These are phyloP conservation scores for Yamadazyma phyllophila DNA, from an alignment of 805 yeast species.

Conservation along the genomic window DNA sequence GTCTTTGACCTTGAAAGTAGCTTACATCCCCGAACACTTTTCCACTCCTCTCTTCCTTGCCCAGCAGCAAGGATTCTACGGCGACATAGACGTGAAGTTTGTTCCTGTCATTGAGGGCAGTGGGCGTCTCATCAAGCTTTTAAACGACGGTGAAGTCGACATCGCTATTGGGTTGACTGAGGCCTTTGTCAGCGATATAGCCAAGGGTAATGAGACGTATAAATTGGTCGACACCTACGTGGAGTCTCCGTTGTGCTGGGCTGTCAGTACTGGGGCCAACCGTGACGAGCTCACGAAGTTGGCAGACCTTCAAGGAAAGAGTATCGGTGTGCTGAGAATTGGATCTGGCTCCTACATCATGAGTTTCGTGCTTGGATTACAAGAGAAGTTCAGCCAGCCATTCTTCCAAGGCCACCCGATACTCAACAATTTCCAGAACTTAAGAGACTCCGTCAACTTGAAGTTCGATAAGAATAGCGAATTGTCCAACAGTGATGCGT, in stretches of 20 bases:
- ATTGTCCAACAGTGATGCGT: constrained; percentile 63
- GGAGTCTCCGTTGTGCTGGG: constrained; percentile 85
- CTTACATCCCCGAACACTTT: constrained; percentile 90
- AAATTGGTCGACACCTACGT: constrained; percentile 81
- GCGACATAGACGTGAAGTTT: constrained; percentile 53
- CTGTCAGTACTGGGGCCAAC: constrained; percentile 71
- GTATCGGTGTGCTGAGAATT: constrained; percentile 78
- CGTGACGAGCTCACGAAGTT: constrained; percentile 54
- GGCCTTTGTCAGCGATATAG: constrained; percentile 81
- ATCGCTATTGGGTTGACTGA: constrained; percentile 88
- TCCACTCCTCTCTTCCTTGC: constrained; percentile 85
- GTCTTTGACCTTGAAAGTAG: constrained; percentile 48
- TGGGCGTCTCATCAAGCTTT: constrained; percentile 77
- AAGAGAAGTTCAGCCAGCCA: constrained; percentile 51
- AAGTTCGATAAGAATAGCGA: constrained; percentile 29
- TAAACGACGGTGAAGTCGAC: constrained; percentile 63
- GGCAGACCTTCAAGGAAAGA: constrained; percentile 55
- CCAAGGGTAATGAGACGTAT: constrained; percentile 64
- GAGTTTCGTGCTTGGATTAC: constrained; percentile 78
- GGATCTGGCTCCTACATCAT: constrained; percentile 92
- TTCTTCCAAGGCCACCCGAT: constrained; percentile 54
- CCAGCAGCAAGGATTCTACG: constrained; percentile 53
- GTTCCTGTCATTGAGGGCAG: constrained; percentile 82
- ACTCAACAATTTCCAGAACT: constrained; percentile 65
- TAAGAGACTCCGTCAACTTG: constrained; percentile 76